Evolutionary conservation across 140 eudicot genomes (phyloP), one percentile per base, ranked within the genome.

Genomic region (Cichorium intybus): DNA sequence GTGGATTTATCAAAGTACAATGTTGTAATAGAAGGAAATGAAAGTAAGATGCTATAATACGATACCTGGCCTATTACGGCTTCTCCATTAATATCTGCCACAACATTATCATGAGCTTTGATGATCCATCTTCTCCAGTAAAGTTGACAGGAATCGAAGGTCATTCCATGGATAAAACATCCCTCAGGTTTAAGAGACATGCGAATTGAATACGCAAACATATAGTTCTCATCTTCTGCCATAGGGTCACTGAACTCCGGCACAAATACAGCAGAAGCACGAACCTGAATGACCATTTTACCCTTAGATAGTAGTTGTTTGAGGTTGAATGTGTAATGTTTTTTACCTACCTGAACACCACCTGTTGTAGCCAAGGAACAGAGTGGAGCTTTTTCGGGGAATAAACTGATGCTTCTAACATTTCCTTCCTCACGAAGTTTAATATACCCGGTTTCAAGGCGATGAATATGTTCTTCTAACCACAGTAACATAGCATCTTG

Each of bases 31-130:
- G n/a, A n/a, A n/a, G n/a, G n/a, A n/a, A n/a, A n/a, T n/a, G n/a
- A n/a, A n/a, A n/a, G n/a, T n/a, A n/a, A n/a, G n/a, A n/a, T n/a
- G n/a, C n/a, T n/a, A n/a, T n/a, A n/a, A n/a, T n/a, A n/a, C n/a
- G n/a, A n/a, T 61, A 90, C 97, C 95, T 74, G 79, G 57, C 99
- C 99, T 22, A 93, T 85, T 10, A 93, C 96, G 23, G 86, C 99
- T 83, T 93, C 97, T 51, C 85, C 94, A 56, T 78, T 75, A 23
- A 76, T 63, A 75, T 73, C 79, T n/a, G 54, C 63, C 12, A 79
- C 80, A 52, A 88, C 70, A 49, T 26, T 52, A 54, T 85, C 93
- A 58, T 73, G 64, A 24, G 72, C 74, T 24, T 85, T 83, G 57
- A 93, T 83, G 73, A 78, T 71, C 99, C 97, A 88, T 57, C 77